Conservation (phyloP, 768 basidiomycete genomes). For the Kwoniella bestiolae region DNA sequence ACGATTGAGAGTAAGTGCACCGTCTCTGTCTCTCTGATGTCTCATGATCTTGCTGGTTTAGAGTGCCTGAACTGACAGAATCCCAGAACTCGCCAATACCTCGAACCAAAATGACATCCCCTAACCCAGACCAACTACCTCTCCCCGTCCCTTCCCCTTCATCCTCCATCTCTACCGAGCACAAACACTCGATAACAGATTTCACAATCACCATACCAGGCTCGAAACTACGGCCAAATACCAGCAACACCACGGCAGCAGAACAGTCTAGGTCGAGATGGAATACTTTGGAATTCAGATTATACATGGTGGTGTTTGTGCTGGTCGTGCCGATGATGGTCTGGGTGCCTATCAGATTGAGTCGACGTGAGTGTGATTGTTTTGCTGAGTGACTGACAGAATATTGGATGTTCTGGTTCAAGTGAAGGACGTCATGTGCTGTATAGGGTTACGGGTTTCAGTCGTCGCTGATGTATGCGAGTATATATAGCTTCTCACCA, state of each 20-base stretch:
- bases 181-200: slow-evolving; percentile 22
- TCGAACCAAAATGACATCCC: background rate
- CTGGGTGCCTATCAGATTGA: slow-evolving; percentile 74
- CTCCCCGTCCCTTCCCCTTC: slow-evolving; percentile 9
- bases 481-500: slow-evolving; percentile 66
- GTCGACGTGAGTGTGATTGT: slow-evolving; percentile 68
- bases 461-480: background rate
- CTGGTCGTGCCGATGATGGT: slow-evolving; percentile 74
- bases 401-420: no score
- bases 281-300: slow-evolving; percentile 76
- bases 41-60: background rate
- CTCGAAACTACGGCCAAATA: background rate
- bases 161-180: background rate
- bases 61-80: background rate
- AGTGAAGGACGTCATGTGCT: no score
- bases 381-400: background rate
- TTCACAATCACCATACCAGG: slow-evolving; percentile 34
- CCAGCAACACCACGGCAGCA: background rate
- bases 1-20: slow-evolving; percentile 1
- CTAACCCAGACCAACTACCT: background rate
- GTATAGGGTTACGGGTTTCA: no score
- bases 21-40: background rate
- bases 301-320: slow-evolving; percentile 70
- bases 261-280: slow-evolving; percentile 64
- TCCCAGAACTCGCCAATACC: background rate